A percentile compares a stretch with the other conserved stretches of the same genome.
Evolutionary conservation across 2,329 filamentous ascomycete species (phyloP).

Genomic region (Colletotrichum sp.): DNA sequence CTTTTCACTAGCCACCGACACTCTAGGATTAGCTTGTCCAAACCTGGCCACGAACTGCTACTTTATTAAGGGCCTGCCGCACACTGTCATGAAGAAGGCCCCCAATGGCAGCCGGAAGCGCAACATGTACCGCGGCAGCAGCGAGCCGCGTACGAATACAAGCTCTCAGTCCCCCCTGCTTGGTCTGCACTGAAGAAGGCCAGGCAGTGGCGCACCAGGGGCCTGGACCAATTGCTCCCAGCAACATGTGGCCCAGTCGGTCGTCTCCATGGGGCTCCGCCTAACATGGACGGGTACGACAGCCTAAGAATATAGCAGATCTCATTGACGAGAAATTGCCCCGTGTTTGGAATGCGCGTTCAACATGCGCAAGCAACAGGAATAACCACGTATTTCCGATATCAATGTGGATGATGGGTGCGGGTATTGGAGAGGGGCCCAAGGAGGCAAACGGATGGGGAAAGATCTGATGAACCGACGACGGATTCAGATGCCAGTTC

Average conservation of each 20-base stretch:
- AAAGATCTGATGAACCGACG: constrained; percentile 14
- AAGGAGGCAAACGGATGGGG: constrained; percentile 11
- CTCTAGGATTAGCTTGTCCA: constrained; percentile 8
- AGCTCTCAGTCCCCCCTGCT: background rate
- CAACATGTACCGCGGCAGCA: background rate
- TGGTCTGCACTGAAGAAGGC: background rate
- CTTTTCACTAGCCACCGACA: background rate
- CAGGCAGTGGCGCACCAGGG: background rate
- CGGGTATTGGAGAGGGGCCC: background rate
- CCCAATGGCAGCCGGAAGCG: constrained; percentile 12
- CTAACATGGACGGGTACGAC: constrained; percentile 3
- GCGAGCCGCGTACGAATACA: background rate
- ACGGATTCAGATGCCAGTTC: background rate
- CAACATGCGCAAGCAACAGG: background rate
- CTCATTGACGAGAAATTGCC: background rate
- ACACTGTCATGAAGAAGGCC: background rate
- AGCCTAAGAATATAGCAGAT: background rate
- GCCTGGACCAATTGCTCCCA: background rate
- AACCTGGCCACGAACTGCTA: background rate
- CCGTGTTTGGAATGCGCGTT: background rate
- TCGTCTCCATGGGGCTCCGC: background rate
- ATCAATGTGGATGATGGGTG: background rate
- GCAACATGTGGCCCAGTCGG: background rate
- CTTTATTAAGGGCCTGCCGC: background rate
- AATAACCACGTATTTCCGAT: constrained; percentile 1